Percentiles rank a stretch among this genome's conserved stretches.
Conservation (phyloP, 2,329 filamentous ascomycete genomes). For the Metarhizium humberi region DNA sequence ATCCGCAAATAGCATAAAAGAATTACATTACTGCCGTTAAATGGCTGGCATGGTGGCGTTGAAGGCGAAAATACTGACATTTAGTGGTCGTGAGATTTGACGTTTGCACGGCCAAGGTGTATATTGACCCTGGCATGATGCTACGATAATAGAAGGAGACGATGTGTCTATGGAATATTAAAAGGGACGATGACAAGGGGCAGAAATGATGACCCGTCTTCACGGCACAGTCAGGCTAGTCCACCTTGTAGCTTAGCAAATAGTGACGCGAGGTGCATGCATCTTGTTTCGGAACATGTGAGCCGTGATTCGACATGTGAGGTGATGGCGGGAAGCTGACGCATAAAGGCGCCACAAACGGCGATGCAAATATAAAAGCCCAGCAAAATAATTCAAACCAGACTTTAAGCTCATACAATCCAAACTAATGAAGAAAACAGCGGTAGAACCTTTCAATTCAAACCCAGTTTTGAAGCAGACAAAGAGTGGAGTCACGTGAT, state of each 20-base stretch:
- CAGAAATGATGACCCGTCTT: neutral
- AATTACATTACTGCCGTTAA: constrained; percentile 5
- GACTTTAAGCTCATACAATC: neutral
- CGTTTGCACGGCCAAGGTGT: neutral
- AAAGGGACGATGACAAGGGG: neutral
- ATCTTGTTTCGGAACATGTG: neutral
- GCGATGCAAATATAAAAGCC: neutral
- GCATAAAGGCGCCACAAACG: neutral
- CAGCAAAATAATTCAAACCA: neutral
- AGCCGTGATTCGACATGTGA: neutral
- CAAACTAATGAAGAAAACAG: neutral
- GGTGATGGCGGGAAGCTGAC: neutral
- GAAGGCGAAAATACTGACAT: neutral
- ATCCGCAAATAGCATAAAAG: neutral
- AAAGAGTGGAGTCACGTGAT: neutral
- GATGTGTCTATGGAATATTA: neutral
- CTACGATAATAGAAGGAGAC: neutral
- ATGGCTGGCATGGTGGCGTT: constrained; percentile 4
- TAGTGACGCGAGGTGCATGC: neutral
- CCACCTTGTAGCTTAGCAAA: neutral
- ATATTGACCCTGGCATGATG: neutral
- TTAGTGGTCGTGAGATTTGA: neutral
- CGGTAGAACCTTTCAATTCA: too few relatives aligned
- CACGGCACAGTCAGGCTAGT: neutral
- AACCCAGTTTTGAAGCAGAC: neutral